Conservation (phyloP, 805 yeast genomes). For the Saccharomycopsis guyanensis region DNA sequence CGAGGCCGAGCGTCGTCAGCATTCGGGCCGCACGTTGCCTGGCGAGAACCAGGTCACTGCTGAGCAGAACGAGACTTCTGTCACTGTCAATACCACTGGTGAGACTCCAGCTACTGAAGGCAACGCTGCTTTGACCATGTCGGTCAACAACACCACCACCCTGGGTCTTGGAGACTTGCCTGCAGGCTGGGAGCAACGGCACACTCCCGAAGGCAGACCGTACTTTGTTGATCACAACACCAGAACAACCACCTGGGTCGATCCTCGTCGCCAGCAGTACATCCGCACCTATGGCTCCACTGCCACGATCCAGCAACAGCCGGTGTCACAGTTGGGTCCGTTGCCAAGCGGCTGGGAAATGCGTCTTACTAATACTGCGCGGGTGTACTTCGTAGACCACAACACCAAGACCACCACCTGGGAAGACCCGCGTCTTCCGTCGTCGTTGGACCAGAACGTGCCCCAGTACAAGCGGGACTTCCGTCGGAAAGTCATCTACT, state of each 20-base stretch:
- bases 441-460: constrained; percentile 94
- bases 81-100: constrained; percentile 29
- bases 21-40: constrained; percentile 84
- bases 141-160: constrained; percentile 75
- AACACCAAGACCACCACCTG: constrained; percentile 98
- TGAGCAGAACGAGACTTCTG: constrained; percentile 35
- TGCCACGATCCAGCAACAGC: constrained; percentile 91
- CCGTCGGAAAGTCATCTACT: constrained; percentile 93
- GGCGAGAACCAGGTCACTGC: constrained; percentile 48
- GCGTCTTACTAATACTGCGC: constrained; percentile 97
- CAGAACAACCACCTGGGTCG: constrained; percentile 99
- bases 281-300: constrained; percentile 88
- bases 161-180: constrained; percentile 96
- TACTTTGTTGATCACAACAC: constrained; percentile 98
- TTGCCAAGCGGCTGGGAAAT: constrained; percentile 99
- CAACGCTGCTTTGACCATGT: constrained; percentile 59
- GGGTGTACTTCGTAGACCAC: constrained; percentile 98
- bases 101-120: constrained; percentile 35
- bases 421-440: constrained; percentile 99
- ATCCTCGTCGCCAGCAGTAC: constrained; percentile 97
- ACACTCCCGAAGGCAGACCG: constrained; percentile 96
- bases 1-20: constrained; percentile 86
- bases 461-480: constrained; percentile 99
- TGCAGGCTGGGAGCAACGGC: constrained; percentile 98
- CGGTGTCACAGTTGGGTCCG: constrained; percentile 95